Conservation (phyloP, 768 basidiomycete species). For the Leccinum arenicola region DNA sequence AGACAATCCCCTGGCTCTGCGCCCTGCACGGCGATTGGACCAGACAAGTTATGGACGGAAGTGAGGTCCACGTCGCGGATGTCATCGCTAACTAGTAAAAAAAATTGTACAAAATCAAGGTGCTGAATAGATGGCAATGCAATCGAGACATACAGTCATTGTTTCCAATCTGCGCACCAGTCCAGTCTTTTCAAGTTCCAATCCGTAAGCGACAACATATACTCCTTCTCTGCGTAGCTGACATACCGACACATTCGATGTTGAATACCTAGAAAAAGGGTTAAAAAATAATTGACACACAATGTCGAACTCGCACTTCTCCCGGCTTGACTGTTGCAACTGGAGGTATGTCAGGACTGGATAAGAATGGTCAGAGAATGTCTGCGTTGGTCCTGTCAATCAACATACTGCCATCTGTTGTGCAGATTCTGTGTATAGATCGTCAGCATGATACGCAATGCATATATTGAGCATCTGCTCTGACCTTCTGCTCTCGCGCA, state of each 20-base stretch:
- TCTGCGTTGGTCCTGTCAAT: background rate
- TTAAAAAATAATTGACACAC: background rate
- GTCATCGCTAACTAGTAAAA: conserved; percentile 56
- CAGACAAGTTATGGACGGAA: conserved; percentile 72
- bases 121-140: background rate
- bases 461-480: background rate
- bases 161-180: conserved; percentile 75
- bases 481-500: conserved; percentile 56
- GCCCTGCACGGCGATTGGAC: conserved; percentile 71
- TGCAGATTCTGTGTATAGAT: conserved; percentile 48
- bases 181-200: conserved; percentile 55
- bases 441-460: background rate
- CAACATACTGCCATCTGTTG: conserved; percentile 71
- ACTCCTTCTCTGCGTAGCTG: background rate
- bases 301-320: conserved; percentile 33
- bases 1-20: conserved; percentile 79
- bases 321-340: conserved; percentile 61
- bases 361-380: background rate
- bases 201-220: background rate
- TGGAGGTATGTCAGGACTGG: conserved; percentile 63
- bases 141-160: conserved; percentile 52
- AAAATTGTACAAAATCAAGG: background rate
- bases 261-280: conserved; percentile 53
- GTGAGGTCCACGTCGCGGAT: conserved; percentile 62
- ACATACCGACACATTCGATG: conserved; percentile 62